A percentile compares a stretch with the other conserved stretches of the same genome.
These are phyloP conservation scores for Coniella lustricola DNA, from an alignment of 2,329 filamentous ascomycete genomes.

Conservation along the genomic window DNA sequence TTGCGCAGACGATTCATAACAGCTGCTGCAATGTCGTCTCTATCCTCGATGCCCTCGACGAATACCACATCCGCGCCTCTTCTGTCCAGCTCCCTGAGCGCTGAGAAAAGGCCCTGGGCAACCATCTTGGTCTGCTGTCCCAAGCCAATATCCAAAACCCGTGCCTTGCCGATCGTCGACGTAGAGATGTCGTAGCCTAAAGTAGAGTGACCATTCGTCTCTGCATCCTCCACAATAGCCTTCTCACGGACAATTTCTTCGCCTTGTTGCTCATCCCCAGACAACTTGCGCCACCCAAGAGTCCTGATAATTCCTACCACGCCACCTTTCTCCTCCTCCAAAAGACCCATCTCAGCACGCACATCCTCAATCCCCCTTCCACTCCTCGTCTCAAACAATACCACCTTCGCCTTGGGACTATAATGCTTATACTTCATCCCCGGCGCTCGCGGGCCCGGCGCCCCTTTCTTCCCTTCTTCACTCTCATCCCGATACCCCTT, in stretches of 20 bases:
- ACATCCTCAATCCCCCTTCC: constrained; percentile 29
- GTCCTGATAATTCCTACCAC: constrained; percentile 50
- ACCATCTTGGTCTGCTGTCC: constrained; percentile 66
- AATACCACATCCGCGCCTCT: constrained; percentile 75
- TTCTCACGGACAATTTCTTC: constrained; percentile 21
- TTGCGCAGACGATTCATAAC: constrained; percentile 80
- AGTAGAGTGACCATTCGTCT: constrained; percentile 17
- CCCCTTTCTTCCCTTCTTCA: constrained; percentile 38
- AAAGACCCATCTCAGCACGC: constrained; percentile 25
- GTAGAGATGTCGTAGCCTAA: constrained; percentile 32
- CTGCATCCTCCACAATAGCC: constrained; percentile 20
- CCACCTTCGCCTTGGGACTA: constrained; percentile 78
- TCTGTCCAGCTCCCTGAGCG: constrained; percentile 76
- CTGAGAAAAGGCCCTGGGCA: constrained; percentile 81
- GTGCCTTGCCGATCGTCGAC: constrained; percentile 28
- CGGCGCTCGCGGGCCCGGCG: constrained; percentile 67
- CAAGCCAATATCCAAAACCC: constrained; percentile 63
- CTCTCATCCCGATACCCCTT: constrained; percentile 74
- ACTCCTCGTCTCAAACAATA: constrained; percentile 64
- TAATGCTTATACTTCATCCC: constrained; percentile 99
- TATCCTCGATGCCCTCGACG: constrained; percentile 79
- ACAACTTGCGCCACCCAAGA: constrained; percentile 41
- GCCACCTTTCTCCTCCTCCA: constrained; percentile 17
- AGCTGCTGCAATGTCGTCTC: constrained; percentile 76
- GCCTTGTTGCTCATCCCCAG: constrained; percentile 31